Base-by-base conservation (phyloP, 495 filamentous ascomycete genomes). In the Paragyromitra xinjiangensis region DNA sequence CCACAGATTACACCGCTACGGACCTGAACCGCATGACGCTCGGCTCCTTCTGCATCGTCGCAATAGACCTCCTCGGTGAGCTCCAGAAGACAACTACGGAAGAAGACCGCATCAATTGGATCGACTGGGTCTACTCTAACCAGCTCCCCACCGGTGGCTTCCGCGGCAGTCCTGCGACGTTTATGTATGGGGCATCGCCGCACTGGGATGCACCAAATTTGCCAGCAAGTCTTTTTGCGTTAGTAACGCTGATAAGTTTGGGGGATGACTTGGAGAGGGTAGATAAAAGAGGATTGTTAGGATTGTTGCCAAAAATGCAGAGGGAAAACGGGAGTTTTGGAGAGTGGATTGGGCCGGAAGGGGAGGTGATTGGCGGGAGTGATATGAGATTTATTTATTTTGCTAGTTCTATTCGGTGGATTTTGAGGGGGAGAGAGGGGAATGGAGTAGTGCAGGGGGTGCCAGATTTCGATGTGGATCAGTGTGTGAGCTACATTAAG, bases 1-100 rank as follows among this genome's bases (percentile, higher is more conserved):
- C 95, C 1, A 86, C 87, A 65, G 86, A 89, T 73, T 98, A 98
- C 86, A 93, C 90, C 53, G 87, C 89, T 81, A 95, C 91, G 82
- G 95, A 99, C 84, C 92, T 92, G 66, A 94, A 92, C 83, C 94
- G 95, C 77, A 91, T 98, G 84, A 91, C 91, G 1, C 89, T 98
- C 22, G 93, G 91, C 71, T 97, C 90, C 85, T 96, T 99, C 85
- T 92, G 91, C 50, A 85, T 98, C 71, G 88, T 90, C 7, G 93
- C 94, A 2, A 87, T 97, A 39, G 95, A 99, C 79, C 84, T 97
- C 0, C 89, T 94, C 34, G 91, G 89, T 42, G 86, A 83, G 6
- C 87, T 93, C n/a, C 74, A 88, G 0, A 85, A 83, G 56, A 86
- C 86, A 22, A 88, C 88, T 16, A 88, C 88, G 19, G 81, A 83